Base-by-base conservation (phyloP, 257 asterid genomes). In the Verbascum thapsus region DNA sequence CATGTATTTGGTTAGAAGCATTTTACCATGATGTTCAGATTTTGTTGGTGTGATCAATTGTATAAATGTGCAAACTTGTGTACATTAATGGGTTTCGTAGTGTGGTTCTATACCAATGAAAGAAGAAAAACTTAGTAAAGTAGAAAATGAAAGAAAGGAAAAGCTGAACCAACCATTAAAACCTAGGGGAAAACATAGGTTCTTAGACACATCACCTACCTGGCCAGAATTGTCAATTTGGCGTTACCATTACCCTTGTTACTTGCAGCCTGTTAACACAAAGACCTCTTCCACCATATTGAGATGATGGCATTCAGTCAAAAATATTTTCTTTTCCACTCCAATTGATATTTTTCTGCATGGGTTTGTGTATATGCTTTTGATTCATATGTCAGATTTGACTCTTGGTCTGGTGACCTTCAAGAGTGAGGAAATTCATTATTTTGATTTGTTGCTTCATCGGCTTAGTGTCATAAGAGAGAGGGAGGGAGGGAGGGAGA, bases 1-100 rank as follows among this genome's bases (percentile, higher is more conserved):
- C 45, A 32, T 61, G 18, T 53, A 35, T 63, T 5, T 65, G 41
- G 54, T 65, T 54, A 44, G 30, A 69, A 64, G 19, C 39, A 32
- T 49, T 68, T 67, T 3, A 5, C 15, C 35, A 9, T 51, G 17
- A 50, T 38, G 43, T 52, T 40, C 32, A 23, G 15, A 49, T 63
- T 17, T 2, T n/a, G n/a, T n/a, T 51, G 42, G 38, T 64, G 39
- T 41, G 13, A 41, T 52, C 19, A 32, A 49, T 15, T 16, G 11
- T 34, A 35, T 13, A 48, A 48, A 34, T 48, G 42, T 57, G 15
- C 15, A 23, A 41, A 38, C 30, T 48, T 23, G 47, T 10, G 13
- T 9, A 48, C 68, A 42, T 34, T 37, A 37, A 35, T 52, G 22
- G 44, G 53, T 37, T n/a, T 22, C 58, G 13, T 19, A 4, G 16